A percentile compares a stretch with the other conserved stretches of the same genome.
Evolutionary conservation across 257 asterid genomes (phyloP).

Genomic region (Datura wrightii): DNA sequence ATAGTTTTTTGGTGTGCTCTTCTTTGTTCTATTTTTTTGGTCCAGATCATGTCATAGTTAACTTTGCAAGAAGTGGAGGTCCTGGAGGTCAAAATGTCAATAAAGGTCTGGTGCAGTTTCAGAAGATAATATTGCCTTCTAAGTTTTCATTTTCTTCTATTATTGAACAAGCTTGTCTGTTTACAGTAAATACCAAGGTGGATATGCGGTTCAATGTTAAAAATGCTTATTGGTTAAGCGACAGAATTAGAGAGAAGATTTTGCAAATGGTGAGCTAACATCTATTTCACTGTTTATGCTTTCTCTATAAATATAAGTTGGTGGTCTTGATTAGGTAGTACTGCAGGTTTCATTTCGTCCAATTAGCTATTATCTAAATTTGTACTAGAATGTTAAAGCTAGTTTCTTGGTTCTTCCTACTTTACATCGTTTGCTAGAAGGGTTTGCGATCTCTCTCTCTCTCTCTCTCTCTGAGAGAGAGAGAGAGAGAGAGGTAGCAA

Average conservation of each 20-base stretch:
- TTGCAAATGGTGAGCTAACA: slow-evolving; percentile 74
- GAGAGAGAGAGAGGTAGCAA: not conserved
- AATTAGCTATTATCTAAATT: not conserved
- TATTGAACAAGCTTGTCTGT: not conserved
- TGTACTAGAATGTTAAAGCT: not conserved
- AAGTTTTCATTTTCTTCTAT: slow-evolving; percentile 23
- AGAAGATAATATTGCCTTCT: slow-evolving; percentile 11
- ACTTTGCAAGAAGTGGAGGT: slow-evolving; percentile 90
- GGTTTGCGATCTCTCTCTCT: not conserved
- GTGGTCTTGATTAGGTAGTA: not conserved
- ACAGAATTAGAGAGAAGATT: slow-evolving; percentile 79
- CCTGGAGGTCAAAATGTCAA: slow-evolving; percentile 97
- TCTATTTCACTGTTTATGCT: slow-evolving; percentile 24
- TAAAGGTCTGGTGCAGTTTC: slow-evolving; percentile 58
- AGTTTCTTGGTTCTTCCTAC: not conserved
- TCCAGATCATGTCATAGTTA: slow-evolving; percentile 78
- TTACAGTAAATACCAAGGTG: slow-evolving; percentile 83
- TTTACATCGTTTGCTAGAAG: not conserved
- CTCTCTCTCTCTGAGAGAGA: too few relatives aligned
- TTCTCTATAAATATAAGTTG: not conserved
- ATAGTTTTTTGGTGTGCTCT: not conserved
- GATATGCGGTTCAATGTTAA: slow-evolving; percentile 95
- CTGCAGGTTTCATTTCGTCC: not conserved
- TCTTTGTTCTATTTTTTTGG: slow-evolving; percentile 26
- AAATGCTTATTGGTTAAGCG: slow-evolving; percentile 79